These are phyloP conservation scores for Endoconidiophora polonica DNA, from an alignment of 2,329 filamentous ascomycete species.

Conservation along the genomic window DNA sequence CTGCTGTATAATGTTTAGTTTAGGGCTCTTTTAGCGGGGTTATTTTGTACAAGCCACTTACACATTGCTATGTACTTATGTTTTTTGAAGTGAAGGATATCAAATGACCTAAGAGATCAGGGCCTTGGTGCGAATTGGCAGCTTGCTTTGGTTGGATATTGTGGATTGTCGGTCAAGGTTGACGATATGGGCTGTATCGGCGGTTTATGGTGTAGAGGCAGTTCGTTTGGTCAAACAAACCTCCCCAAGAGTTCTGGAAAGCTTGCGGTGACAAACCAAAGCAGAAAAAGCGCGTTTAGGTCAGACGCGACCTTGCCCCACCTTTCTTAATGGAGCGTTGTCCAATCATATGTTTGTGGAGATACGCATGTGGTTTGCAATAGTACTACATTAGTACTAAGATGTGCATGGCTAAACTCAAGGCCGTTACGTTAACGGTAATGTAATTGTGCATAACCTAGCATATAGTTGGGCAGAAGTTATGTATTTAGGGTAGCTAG, in stretches of 20 bases:
- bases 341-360: neutral
- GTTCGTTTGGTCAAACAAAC: too few species aligned
- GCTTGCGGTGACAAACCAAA: neutral
- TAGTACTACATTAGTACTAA: neutral
- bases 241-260: too few species aligned
- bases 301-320: neutral
- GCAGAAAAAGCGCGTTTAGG: neutral
- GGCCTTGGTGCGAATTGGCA: too few species aligned
- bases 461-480: too few species aligned
- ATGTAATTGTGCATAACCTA: too few species aligned
- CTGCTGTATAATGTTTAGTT: conserved; percentile 2
- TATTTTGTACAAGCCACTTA: neutral
- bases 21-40: neutral
- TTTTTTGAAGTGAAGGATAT: neutral
- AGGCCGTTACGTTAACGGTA: too few species aligned
- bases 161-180: too few species aligned
- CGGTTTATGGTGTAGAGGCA: too few species aligned
- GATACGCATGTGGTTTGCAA: neutral
- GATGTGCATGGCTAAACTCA: too few species aligned
- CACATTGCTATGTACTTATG: neutral
- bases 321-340: neutral
- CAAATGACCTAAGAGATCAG: neutral
- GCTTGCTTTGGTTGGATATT: too few species aligned
- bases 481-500: too few species aligned
- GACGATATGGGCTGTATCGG: too few species aligned